Evolutionary conservation across 768 basidiomycete species (phyloP), one percentile per base, ranked within the genome.

Genomic region (Lactarius hengduanensis): DNA sequence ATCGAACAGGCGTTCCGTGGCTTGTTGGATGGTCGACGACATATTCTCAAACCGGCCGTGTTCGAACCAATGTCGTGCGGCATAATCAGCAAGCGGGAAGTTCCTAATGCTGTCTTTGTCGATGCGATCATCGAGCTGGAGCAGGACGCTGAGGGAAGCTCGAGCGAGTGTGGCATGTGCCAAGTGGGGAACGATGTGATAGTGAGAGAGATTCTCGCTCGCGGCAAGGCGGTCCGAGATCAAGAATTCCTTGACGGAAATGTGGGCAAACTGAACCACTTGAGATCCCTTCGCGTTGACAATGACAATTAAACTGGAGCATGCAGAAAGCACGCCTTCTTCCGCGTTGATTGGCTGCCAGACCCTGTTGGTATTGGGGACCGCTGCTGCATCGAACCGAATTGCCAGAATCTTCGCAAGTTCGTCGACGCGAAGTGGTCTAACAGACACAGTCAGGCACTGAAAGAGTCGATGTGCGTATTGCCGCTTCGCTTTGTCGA

Each of bases 1-100:
- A 16, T 47, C 5, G 2, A 59, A 59, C 5, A 59, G 59, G n/a
- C 18, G 20, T 7, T n/a, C 43, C 30, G 41, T 30, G 18, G 28
- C 0, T 26, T 45, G 30, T 59, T 13, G 2, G n/a, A 45, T 16
- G 30, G 16, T 8, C 30, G 43, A 30, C 4, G 16, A 20, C 10
- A 32, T 30, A 11, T 32, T 30, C 9, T n/a, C 59, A 10, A 45
- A 32, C 20, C 11, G 28, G 28, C 4, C 28, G 16, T 59, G 59
- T n/a, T 45, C 16, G 28, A 32, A 16, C 59, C 59, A 59, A 1
- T 59, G 4, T 30, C 28, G 43, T 7, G 59, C 43, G 20, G 59
- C 59, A 13, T 59, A 59, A 20, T 20, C n/a, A 1, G 43, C 41
- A 4, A 59, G 59, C 43, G 59, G 59, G 30, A 43, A 59, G 20